Conservation (phyloP, 2,329 filamentous ascomycete species). For the Colletotrichum graminicola region DNA sequence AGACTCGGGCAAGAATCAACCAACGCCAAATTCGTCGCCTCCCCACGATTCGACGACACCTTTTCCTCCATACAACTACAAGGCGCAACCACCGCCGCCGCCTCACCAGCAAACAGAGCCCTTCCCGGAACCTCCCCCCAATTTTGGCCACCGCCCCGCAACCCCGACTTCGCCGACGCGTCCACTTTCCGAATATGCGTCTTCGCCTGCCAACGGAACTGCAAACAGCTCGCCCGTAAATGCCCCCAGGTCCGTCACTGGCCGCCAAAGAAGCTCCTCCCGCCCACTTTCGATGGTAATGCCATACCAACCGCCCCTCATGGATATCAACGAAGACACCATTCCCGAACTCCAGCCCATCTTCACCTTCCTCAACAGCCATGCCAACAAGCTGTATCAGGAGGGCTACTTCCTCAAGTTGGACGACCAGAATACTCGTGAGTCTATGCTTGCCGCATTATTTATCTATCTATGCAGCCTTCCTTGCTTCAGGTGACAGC, state of each 20-base stretch:
- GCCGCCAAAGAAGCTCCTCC: slow-evolving; percentile 64
- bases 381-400: slow-evolving; percentile 96
- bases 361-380: slow-evolving; percentile 93
- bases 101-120: slow-evolving; percentile 34
- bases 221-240: slow-evolving; percentile 58
- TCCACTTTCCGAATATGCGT: slow-evolving; percentile 55
- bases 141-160: slow-evolving; percentile 50
- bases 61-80: slow-evolving; percentile 42
- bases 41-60: slow-evolving; percentile 50
- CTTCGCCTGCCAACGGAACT: slow-evolving; percentile 56
- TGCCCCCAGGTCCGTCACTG: slow-evolving; percentile 56
- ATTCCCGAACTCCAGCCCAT: slow-evolving; percentile 94
- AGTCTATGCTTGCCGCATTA: slow-evolving; percentile 53
- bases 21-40: slow-evolving; percentile 60
- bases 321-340: slow-evolving; percentile 87
- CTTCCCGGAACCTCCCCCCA: slow-evolving; percentile 36
- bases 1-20: slow-evolving; percentile 53
- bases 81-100: slow-evolving; percentile 31
- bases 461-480: slow-evolving; percentile 13
- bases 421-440: slow-evolving; percentile 93
- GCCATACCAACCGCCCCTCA: slow-evolving; percentile 85
- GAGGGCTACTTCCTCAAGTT: slow-evolving; percentile 98
- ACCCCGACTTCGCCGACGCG: slow-evolving; percentile 48
- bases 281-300: slow-evolving; percentile 89
- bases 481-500: slow-evolving; percentile 2